Base-by-base conservation (phyloP, 2,329 filamentous ascomycete genomes). In the Paraphaeosphaeria sporulosa region DNA sequence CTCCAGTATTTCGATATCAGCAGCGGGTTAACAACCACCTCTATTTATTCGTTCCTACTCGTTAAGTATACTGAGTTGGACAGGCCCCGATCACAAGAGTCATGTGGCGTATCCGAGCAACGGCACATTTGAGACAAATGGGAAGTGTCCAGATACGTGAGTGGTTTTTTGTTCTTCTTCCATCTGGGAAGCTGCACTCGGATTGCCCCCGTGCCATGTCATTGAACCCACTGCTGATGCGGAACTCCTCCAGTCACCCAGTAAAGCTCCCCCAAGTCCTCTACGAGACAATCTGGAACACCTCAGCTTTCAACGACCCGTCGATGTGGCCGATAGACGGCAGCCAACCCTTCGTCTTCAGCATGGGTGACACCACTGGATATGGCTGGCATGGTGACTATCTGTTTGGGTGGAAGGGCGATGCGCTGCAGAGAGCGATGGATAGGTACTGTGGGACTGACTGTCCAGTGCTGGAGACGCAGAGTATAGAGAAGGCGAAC, bases 81-180 rank as follows among this genome's bases (percentile, higher is more conserved):
- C 10, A 32, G 30, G 30, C 21, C 55, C 55, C 44, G 36, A 57
- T 42, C 55, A 57, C 30, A 38, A 57, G 23, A 46, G 42, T 63
- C 90, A 91, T 81, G 88, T 88, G 83, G 83, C 79, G 21, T 91
- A 84, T 55, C 53, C 62, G 23, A 34, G 21, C n/a, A 55, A 61
- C 4, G 59, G 59, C 32, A 57, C 48, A 17, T 61, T 61, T 40
- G 27, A 61, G 19, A 54, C 49, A 6, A 21, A 34, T 13, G 42
- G 59, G 54, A 34, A 54, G 21, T 61, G 59, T 58, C 59, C 59
- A 10, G 27, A 36, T 47, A 56, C 47, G 57, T 59, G 17, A 53
- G 50, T 57, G 15, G 10, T 32, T 23, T 60, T 23, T 19, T 52
- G 19, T 19, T 17, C 30, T 0, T 51, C 4, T 9, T 9, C 10